Base-by-base conservation (phyloP, 331 rosid genomes). In the Stylosanthes scabra region DNA sequence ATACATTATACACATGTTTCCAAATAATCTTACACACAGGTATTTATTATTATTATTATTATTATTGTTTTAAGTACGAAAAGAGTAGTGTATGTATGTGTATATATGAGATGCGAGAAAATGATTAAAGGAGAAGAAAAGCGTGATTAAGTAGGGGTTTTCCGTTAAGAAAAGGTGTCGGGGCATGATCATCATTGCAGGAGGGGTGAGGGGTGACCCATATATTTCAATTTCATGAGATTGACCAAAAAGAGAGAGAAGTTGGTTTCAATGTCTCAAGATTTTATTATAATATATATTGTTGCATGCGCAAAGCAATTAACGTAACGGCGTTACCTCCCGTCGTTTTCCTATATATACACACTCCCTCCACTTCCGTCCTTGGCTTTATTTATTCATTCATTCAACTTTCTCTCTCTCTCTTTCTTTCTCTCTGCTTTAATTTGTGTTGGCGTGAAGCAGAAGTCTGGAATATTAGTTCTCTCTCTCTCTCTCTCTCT, bases 291-390 rank as follows among this genome's bases (percentile, higher is more conserved):
- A 31, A 16, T 27, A 13, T 9, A 16, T 27, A 13, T 9, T 11
- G 41, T 15, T 72, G 74, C 80, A 59, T 78, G 81, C 44, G 80
- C 52, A 3, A 6, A 54, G 20, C 54, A 1, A 11, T 9, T 49
- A 9, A 8, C 59, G 77, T 37, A 81, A 88, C 93, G 96, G 88
- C 91, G 93, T 86, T 77, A 83, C 75, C 34, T 9, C 58, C 66
- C 78, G 86, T 52, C 84, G 76, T 83, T 83, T 79, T 28, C 60
- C 82, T 88, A 83, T 86, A 83, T 76, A 84, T 84, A 74, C 58
- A 7, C 28, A 56, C 25, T 45, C 68, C 25, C 7, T 7, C 56
- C 40, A 14, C 31, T 7, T 31, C 10, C 11, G 8, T 25, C 4
- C 41, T n/a, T 50, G 1, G 39, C 39, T 34, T 34, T 34, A 34